Evolutionary conservation across 257 asterid genomes (phyloP).

Genomic region (Fraxinus pennsylvanica): DNA sequence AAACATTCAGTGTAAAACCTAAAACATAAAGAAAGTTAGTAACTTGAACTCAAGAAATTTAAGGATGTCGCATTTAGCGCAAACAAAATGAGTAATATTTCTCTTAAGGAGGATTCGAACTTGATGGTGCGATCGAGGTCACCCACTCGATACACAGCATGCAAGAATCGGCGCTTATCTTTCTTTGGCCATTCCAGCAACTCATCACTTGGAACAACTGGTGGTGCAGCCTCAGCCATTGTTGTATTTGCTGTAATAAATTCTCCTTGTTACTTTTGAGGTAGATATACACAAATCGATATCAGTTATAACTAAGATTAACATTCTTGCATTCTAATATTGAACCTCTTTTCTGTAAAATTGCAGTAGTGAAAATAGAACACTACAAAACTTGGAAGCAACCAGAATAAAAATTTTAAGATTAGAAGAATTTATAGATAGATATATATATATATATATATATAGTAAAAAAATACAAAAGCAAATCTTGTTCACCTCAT

Average conservation of each 20-base stretch:
- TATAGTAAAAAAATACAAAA: no score
- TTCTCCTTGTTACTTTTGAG: neutral
- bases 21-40: conserved; percentile 17
- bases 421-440: neutral
- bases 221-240: conserved; percentile 71
- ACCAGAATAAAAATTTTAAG: neutral
- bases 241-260: neutral
- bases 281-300: neutral
- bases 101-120: conserved; percentile 40
- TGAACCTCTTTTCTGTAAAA: neutral
- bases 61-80: conserved; percentile 14
- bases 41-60: conserved; percentile 3
- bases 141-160: conserved; percentile 95
- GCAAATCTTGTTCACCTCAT: neutral
- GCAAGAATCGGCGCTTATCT: conserved; percentile 81
- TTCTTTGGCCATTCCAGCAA: conserved; percentile 88
- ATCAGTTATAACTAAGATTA: neutral
- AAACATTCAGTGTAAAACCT: conserved; percentile 94
- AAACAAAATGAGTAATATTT: conserved; percentile 1
- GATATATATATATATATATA: no score
- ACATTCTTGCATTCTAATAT: neutral
- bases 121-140: conserved; percentile 95
- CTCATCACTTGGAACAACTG: conserved; percentile 60
- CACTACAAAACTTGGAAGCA: neutral
- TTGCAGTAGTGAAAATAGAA: neutral